Conservation (phyloP, 2,329 filamentous ascomycete species). For the Massarina eburnea region DNA sequence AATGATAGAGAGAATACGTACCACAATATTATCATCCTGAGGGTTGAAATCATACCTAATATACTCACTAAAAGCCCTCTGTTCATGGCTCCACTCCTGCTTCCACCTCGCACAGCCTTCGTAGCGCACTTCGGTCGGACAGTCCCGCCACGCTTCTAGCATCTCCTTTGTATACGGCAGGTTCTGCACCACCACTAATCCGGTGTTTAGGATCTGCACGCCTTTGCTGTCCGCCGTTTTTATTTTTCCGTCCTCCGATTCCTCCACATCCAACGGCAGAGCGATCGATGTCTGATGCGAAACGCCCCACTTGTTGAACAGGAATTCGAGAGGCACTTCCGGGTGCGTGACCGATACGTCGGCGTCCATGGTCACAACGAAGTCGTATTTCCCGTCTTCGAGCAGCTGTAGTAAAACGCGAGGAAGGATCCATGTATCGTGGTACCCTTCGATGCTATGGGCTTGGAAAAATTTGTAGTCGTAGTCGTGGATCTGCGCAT, state of each 20-base stretch:
- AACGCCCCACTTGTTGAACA: constrained; percentile 52
- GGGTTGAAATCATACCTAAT: constrained; percentile 37
- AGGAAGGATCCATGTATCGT: constrained; percentile 48
- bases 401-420: constrained; percentile 44
- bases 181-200: constrained; percentile 44
- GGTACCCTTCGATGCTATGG: constrained; percentile 28
- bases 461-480: constrained; percentile 46
- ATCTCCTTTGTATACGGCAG: constrained; percentile 24
- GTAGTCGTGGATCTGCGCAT: constrained; percentile 47
- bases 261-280: constrained; percentile 43
- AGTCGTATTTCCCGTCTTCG: constrained; percentile 40
- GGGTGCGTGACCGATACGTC: constrained; percentile 48
- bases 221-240: constrained; percentile 41
- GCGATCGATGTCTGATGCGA: constrained; percentile 43
- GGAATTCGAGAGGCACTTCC: constrained; percentile 51
- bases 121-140: constrained; percentile 29
- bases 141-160: constrained; percentile 34
- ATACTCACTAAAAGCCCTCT: constrained; percentile 37
- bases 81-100: constrained; percentile 33
- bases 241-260: constrained; percentile 16
- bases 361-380: constrained; percentile 51
- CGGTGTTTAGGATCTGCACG: constrained; percentile 41
- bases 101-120: constrained; percentile 30
- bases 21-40: constrained; percentile 26
- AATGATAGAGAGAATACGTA: too few relatives aligned